A percentile compares a stretch with the other conserved stretches of the same genome.
Conservation (phyloP, 305 asterid species). For the Solanum chacoense region DNA sequence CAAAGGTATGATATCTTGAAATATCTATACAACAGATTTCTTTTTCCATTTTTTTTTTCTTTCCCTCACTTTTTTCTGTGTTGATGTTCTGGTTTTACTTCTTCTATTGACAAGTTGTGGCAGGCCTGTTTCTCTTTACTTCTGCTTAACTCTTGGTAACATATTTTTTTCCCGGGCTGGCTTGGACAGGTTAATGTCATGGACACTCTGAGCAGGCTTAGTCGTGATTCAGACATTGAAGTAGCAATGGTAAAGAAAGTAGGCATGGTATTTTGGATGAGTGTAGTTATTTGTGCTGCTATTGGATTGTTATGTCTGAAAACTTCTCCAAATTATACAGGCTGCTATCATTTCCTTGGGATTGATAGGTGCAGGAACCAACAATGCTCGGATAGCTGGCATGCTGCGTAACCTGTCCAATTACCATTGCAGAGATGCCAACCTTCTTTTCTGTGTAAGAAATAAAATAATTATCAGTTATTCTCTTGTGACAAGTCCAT, state of each 20-base stretch:
- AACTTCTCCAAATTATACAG: conserved; percentile 21
- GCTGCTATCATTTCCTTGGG: conserved; percentile 86
- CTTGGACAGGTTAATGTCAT: conserved; percentile 83
- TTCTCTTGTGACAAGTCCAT: not conserved
- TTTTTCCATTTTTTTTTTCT: not conserved
- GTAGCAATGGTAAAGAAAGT: conserved; percentile 92
- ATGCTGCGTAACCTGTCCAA: conserved; percentile 92
- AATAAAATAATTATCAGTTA: not conserved
- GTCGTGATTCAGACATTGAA: conserved; percentile 91
- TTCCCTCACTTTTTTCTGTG: not conserved
- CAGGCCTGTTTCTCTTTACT: not conserved
- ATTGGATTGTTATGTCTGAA: not conserved
- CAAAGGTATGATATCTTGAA: conserved; percentile 36
- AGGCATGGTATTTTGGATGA: conserved; percentile 42
- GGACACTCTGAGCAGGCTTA: conserved; percentile 98
- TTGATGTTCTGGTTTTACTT: not conserved
- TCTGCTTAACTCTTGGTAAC: not conserved
- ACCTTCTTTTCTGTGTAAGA: conserved; percentile 84
- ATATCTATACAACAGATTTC: not conserved
- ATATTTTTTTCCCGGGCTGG: not conserved
- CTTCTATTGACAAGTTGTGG: not conserved
- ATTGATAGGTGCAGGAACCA: conserved; percentile 92
- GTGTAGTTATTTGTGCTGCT: not conserved
- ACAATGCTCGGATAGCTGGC: conserved; percentile 95
- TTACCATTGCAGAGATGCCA: conserved; percentile 86